Conservation (phyloP, 805 yeast species). For the Brettanomyces naardenensis region DNA sequence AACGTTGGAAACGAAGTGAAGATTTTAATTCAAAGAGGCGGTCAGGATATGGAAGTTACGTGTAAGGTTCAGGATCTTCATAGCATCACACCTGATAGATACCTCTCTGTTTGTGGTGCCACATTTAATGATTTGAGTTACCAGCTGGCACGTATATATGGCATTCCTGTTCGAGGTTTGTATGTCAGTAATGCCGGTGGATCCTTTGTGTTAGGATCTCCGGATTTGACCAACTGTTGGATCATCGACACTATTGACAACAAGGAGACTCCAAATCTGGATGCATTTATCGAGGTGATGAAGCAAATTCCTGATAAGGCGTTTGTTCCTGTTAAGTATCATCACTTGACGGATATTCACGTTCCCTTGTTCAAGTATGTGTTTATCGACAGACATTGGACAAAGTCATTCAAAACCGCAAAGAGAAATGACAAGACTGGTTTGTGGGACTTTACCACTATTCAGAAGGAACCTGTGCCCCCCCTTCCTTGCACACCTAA, state of each 20-base stretch:
- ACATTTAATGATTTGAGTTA: constrained; percentile 79
- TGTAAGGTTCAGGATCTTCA: constrained; percentile 71
- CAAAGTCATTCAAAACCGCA: constrained; percentile 60
- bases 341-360: constrained; percentile 77
- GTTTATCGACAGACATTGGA: constrained; percentile 82
- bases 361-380: constrained; percentile 60
- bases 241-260: constrained; percentile 72
- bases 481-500: constrained; percentile 45
- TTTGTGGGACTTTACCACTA: constrained; percentile 43
- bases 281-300: constrained; percentile 73
- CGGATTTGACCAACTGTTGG: constrained; percentile 66
- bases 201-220: constrained; percentile 51
- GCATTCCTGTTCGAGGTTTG: constrained; percentile 81
- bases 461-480: constrained; percentile 57
- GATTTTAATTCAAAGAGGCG: constrained; percentile 67
- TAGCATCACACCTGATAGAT: constrained; percentile 73
- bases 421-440: constrained; percentile 49
- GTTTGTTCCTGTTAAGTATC: constrained; percentile 60
- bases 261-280: constrained; percentile 63
- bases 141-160: constrained; percentile 80
- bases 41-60: constrained; percentile 40
- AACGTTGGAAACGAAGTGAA: constrained; percentile 52
- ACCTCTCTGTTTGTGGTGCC: constrained; percentile 79
- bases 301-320: constrained; percentile 66
- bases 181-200: constrained; percentile 72